Evolutionary conservation across 148 eudicot genomes (phyloP), one percentile per base, ranked within the genome.

Genomic region (Rhododendron henanense): DNA sequence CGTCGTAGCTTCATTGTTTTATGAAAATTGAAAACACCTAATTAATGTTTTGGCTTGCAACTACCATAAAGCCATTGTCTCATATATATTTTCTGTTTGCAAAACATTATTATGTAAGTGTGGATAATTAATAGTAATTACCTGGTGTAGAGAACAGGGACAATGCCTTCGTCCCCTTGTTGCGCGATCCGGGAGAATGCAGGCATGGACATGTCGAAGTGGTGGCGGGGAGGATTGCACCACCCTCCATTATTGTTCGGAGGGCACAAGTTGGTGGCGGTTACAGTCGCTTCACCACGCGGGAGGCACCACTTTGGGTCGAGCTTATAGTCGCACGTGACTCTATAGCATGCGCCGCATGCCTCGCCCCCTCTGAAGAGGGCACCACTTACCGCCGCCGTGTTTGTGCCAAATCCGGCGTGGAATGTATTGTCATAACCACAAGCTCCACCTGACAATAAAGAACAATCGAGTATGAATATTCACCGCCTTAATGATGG

Each of bases 241-340:
- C 98, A 94, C 74, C 98, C 98, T 2, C 95, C 95, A 1, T 90
- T 91, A 88, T 93, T 89, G 90, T 94, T 95, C 0, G 95, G 85
- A 31, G 98, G 97, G 92, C 98, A 94, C 82, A 95, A 93, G 85
- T 95, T 95, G 84, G 98, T 94, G 86, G 95, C 95, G 0, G 97
- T 93, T 5, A 95, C 88, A 1, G 91, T 91, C 48, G 92, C 88
- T 0, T 57, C n/a, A 1, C 83, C 87, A 1, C 81, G 33, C 1
- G 88, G 90, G 71, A 92, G 88, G 80, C 98, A 95, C 98, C 96
- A 95, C 67, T 92, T 87, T 0, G 88, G 95, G 83, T 94, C 94
- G 10, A 85, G 83, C 85, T 47, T 87, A 69, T 80, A 85, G 88
- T 95, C 84, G 78, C 98, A 95, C 67, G 18, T 88, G 10, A 95